Conservation (phyloP, 2,329 filamentous ascomycete genomes). For the Aphanoascus verrucosus region DNA sequence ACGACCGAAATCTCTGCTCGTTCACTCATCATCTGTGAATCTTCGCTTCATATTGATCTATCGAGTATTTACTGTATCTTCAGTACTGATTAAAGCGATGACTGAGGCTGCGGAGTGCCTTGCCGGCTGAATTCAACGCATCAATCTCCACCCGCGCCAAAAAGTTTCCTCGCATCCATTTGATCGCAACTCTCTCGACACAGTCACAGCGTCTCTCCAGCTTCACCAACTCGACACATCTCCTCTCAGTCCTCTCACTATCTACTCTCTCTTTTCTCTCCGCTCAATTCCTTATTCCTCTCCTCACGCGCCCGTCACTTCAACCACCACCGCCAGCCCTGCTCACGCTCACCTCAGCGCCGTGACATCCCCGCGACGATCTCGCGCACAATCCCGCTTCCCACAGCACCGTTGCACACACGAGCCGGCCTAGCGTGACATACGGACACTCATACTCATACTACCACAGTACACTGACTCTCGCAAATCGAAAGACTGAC, state of each 20-base stretch:
- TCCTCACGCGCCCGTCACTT: neutral
- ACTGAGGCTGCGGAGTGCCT: neutral
- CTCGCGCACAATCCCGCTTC: conserved; percentile 5
- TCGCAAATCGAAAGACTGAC: neutral
- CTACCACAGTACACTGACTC: no score
- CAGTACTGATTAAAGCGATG: no score
- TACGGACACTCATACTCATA: no score
- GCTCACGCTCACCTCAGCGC: neutral
- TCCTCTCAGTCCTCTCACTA: no score
- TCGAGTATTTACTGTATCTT: no score
- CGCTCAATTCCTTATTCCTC: neutral
- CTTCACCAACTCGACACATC: no score
- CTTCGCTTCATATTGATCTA: no score
- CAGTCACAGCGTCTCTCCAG: no score
- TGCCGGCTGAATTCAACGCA: neutral
- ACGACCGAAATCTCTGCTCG: neutral
- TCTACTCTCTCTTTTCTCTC: no score
- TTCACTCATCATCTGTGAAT: neutral
- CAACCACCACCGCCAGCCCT: neutral
- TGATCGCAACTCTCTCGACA: neutral
- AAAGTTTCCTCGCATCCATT: neutral
- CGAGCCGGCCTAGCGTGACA: neutral
- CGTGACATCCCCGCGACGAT: neutral
- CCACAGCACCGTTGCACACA: conserved; percentile 7
- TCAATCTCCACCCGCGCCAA: neutral